Evolutionary conservation across 331 rosid genomes (phyloP).

Genomic region (Malus hybrid): DNA sequence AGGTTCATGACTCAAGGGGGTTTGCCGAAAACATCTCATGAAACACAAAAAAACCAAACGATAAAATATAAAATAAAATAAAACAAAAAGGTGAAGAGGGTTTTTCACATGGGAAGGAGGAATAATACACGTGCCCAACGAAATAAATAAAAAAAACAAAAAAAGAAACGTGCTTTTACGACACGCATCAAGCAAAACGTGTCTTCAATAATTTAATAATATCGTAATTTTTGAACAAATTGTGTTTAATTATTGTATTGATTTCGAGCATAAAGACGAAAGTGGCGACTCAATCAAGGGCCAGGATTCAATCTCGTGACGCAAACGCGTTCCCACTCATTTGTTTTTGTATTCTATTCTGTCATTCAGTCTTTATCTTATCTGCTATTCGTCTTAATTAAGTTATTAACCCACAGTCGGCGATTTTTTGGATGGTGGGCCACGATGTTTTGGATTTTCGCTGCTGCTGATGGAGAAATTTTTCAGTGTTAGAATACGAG

Average conservation of each 20-base stretch:
- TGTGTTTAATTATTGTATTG: not conserved
- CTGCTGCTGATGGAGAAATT: not conserved
- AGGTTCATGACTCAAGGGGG: not conserved
- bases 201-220: conserved; percentile 18
- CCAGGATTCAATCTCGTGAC: conserved; percentile 12
- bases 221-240: not conserved
- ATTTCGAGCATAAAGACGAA: not conserved
- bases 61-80: not conserved
- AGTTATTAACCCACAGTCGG: not conserved
- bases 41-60: not conserved
- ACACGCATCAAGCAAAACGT: conserved; percentile 43
- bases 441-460: conserved; percentile 11
- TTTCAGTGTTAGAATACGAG: not conserved
- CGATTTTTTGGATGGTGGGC: conserved; percentile 17
- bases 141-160: not conserved
- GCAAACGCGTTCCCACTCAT: conserved; percentile 9
- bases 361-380: not conserved
- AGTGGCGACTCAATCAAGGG: conserved; percentile 4
- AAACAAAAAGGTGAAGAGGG: not conserved
- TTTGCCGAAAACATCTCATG: not conserved
- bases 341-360: not conserved
- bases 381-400: not conserved
- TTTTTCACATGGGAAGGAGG: conserved; percentile 35
- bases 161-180: conserved; percentile 9
- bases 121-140: conserved; percentile 32